Evolutionary conservation across 768 basidiomycete genomes (phyloP).

Genomic region (Coprinopsis sp.): DNA sequence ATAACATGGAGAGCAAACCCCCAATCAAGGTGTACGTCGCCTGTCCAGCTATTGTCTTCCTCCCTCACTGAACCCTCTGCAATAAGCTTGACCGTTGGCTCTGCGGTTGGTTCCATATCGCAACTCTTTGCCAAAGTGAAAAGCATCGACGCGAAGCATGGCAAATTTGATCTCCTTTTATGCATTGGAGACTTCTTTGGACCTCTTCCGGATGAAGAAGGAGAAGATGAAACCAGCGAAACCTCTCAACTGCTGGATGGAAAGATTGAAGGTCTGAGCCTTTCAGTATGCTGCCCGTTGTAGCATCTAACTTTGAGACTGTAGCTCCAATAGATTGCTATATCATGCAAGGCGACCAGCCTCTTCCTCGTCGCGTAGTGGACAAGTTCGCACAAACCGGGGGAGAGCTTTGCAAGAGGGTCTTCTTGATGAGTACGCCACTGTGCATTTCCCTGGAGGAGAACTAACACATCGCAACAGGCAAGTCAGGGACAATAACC

Average conservation of each 20-base stretch:
- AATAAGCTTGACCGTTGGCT: slow-evolving; percentile 68
- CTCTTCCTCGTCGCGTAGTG: slow-evolving; percentile 68
- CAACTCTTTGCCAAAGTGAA: slow-evolving; percentile 79
- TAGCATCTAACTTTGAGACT: slow-evolving; percentile 7
- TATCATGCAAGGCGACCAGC: slow-evolving; percentile 82
- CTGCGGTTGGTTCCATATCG: slow-evolving; percentile 67
- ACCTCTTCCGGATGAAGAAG: slow-evolving; percentile 30
- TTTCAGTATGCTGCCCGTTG: slow-evolving; percentile 5
- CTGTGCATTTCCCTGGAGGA: neutral
- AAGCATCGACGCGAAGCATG: slow-evolving; percentile 85
- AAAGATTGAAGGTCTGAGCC: slow-evolving; percentile 52
- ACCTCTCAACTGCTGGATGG: slow-evolving; percentile 61
- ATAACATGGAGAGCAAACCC: slow-evolving; percentile 10
- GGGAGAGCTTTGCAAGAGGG: slow-evolving; percentile 76
- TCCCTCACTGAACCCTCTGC: slow-evolving; percentile 6
- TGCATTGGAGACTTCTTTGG: slow-evolving; percentile 88
- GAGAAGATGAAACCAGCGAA: slow-evolving; percentile 42
- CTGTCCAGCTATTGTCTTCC: neutral
- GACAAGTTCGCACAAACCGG: slow-evolving; percentile 71
- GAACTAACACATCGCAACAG: slow-evolving; percentile 33
- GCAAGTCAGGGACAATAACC: slow-evolving; percentile 75
- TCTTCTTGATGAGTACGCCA: slow-evolving; percentile 81
- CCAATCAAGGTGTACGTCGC: slow-evolving; percentile 16
- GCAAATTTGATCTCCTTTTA: slow-evolving; percentile 82
- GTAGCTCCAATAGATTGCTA: slow-evolving; percentile 87